phyloP scores from a whole-genome alignment of 1,284 basidiomycete species.

The Cutaneotrichosporon sp. region DNA sequence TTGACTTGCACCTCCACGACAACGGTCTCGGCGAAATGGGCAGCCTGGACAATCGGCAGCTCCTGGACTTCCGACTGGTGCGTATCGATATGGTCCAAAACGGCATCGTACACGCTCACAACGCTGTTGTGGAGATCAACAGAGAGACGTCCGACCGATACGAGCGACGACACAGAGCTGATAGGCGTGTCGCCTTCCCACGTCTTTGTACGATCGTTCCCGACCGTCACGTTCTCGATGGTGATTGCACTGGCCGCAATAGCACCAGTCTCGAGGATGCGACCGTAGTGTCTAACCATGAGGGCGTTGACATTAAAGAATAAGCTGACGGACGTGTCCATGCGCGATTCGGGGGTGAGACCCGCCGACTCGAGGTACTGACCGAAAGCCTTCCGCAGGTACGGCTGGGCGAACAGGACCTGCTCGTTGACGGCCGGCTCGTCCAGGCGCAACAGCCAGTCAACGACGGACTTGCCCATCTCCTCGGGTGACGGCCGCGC shows the following conservation, averaged over 20 bases:
- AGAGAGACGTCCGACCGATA: slow-evolving; percentile 18
- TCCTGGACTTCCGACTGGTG: slow-evolving; percentile 8
- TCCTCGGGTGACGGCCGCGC: slow-evolving; percentile 2
- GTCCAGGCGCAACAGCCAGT: slow-evolving; percentile 23
- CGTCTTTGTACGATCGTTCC: slow-evolving; percentile 8
- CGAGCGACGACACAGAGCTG: slow-evolving; percentile 18
- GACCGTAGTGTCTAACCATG: slow-evolving; percentile 27
- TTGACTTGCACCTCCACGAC: slow-evolving; percentile 21
- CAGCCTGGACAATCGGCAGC: slow-evolving; percentile 3
- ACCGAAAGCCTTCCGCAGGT: slow-evolving; percentile 30
- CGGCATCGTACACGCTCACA: slow-evolving; percentile 11
- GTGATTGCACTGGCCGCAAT: slow-evolving; percentile 21
- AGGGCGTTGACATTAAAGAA: slow-evolving; percentile 21
- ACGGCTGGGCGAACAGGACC: slow-evolving; percentile 26
- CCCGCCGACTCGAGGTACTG: slow-evolving; percentile 11
- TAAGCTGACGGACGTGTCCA: slow-evolving; percentile 12
- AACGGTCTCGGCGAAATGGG: slow-evolving; percentile 10
- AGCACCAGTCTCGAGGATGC: slow-evolving; percentile 15
- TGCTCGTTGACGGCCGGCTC: slow-evolving; percentile 23
- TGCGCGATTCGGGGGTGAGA: slow-evolving; percentile 2
- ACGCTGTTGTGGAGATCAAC: slow-evolving; percentile 30
- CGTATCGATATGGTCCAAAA: slow-evolving; percentile 12
- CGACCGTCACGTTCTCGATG: slow-evolving; percentile 20
- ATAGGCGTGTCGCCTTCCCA: slow-evolving; percentile 15
- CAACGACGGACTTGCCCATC: slow-evolving; percentile 24